Conservation (phyloP, 306 rosid species). For the Ormosia semicastrata region DNA sequence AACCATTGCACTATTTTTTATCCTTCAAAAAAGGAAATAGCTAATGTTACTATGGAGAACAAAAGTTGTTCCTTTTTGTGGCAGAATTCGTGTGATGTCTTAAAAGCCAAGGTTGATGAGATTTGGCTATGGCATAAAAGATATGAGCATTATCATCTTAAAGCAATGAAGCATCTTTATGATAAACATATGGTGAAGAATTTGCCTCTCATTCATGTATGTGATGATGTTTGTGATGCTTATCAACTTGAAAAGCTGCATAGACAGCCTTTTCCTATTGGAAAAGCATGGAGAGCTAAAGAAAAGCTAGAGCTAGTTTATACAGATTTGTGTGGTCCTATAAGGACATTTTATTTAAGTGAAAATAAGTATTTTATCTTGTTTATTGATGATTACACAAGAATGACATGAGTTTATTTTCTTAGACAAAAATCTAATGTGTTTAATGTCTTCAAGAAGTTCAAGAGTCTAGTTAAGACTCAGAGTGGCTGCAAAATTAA, state of each 20-base stretch:
- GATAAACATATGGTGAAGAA: background rate
- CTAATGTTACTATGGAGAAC: no score
- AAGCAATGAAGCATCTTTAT: background rate
- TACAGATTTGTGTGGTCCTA: background rate
- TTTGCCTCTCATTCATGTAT: background rate
- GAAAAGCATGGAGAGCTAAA: background rate
- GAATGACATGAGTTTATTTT: background rate
- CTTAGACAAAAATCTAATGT: background rate
- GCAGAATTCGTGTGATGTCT: background rate
- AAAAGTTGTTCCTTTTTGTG: no score
- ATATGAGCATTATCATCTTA: background rate
- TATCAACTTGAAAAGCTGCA: background rate
- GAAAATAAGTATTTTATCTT: background rate
- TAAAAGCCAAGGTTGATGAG: background rate
- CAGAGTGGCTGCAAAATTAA: background rate
- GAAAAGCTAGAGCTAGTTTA: background rate
- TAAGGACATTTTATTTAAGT: background rate
- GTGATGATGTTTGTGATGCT: background rate
- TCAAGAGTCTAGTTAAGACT: background rate
- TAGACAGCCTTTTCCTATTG: background rate
- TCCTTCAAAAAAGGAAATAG: no score
- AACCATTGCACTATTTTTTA: background rate
- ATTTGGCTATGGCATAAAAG: background rate
- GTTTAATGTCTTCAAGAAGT: background rate
- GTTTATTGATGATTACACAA: background rate